These are phyloP conservation scores for Capsicum rhomboideum DNA, from an alignment of 257 asterid species.

Conservation along the genomic window DNA sequence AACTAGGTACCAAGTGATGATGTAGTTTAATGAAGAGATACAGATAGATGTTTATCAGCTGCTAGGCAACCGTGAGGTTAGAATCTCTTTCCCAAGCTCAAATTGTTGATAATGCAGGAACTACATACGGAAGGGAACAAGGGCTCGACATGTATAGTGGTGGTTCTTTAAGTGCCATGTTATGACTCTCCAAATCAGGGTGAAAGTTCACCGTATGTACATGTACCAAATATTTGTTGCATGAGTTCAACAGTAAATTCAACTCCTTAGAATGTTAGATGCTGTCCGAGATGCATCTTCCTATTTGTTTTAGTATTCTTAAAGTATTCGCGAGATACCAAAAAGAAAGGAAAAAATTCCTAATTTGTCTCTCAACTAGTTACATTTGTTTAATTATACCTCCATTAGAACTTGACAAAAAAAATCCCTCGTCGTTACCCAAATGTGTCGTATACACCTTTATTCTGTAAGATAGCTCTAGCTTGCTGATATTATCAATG, in stretches of 20 bases:
- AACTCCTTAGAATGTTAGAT: neutral
- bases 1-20: neutral
- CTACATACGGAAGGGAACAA: neutral
- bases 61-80: neutral
- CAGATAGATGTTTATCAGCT: neutral
- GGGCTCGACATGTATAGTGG: neutral
- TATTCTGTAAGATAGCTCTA: neutral
- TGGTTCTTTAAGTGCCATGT: neutral
- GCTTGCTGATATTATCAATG: neutral
- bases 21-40: neutral
- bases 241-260: neutral
- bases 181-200: neutral
- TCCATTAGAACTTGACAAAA: neutral
- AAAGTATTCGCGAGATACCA: neutral
- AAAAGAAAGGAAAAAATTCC: neutral
- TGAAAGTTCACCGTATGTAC: neutral
- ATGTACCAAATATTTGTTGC: neutral
- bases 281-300: neutral
- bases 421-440: neutral
- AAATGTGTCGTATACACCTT: no score
- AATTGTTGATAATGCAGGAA: neutral
- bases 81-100: neutral
- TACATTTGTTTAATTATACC: neutral
- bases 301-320: neutral
- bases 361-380: neutral